These are phyloP conservation scores for Talaromyces verruculosus DNA, from an alignment of 2,329 filamentous ascomycete genomes.

Conservation along the genomic window DNA sequence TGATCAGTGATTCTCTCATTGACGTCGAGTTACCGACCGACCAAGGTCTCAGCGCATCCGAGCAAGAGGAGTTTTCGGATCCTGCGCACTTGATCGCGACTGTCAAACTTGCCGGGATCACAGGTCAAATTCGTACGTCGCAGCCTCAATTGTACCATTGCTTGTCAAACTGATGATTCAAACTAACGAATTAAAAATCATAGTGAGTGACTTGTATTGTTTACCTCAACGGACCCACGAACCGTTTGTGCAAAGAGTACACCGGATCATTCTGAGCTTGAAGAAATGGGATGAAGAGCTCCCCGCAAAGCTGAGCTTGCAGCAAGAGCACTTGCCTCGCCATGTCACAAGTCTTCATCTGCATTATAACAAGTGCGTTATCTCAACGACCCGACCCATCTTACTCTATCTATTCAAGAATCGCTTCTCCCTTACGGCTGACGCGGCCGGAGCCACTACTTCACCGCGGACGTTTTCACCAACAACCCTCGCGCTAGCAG, in stretches of 20 bases:
- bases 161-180: not conserved
- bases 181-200: conserved; percentile 2
- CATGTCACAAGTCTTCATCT: conserved; percentile 28
- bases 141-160: conserved; percentile 4
- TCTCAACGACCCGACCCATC: conserved; percentile 31
- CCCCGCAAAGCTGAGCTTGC: conserved; percentile 25
- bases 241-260: conserved; percentile 26
- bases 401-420: conserved; percentile 32
- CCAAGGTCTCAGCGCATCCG: conserved; percentile 24
- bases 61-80: conserved; percentile 28
- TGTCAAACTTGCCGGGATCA: conserved; percentile 27
- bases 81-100: conserved; percentile 28
- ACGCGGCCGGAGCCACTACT: not conserved
- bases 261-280: conserved; percentile 23
- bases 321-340: conserved; percentile 25
- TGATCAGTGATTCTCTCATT: conserved; percentile 44
- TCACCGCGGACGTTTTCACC: conserved; percentile 22
- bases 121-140: conserved; percentile 25
- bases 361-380: conserved; percentile 32
- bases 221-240: conserved; percentile 27
- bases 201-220: conserved; percentile 22
- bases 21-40: conserved; percentile 28
- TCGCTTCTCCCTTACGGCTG: conserved; percentile 20
- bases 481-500: conserved; percentile 26
- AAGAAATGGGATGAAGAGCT: conserved; percentile 27